Conservation (phyloP, 2,329 filamentous ascomycete genomes). For the Rhytidhysteron rufulum region DNA sequence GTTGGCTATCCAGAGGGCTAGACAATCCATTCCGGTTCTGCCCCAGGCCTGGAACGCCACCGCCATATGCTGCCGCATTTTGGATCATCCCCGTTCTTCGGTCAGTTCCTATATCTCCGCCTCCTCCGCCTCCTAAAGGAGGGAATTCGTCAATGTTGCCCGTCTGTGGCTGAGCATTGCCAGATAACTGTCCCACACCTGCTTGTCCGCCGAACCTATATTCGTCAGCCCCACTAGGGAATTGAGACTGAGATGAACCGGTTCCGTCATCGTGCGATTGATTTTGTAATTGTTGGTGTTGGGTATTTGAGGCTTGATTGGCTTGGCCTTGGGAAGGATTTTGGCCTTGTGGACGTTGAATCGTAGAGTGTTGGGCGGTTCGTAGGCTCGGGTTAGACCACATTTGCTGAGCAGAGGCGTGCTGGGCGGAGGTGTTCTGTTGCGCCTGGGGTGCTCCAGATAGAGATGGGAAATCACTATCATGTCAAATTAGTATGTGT, state of each 20-base stretch:
- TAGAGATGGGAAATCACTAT: slow-evolving; percentile 60
- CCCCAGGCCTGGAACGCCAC: slow-evolving; percentile 33
- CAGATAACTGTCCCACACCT: slow-evolving; percentile 50
- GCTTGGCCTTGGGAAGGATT: slow-evolving; percentile 26
- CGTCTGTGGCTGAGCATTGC: slow-evolving; percentile 50
- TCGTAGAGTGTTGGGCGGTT: slow-evolving; percentile 49
- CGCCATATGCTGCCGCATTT: slow-evolving; percentile 43
- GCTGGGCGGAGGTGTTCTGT: slow-evolving; percentile 51
- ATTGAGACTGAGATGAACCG: slow-evolving; percentile 43
- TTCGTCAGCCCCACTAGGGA: slow-evolving; percentile 50
- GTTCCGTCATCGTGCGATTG: slow-evolving; percentile 34
- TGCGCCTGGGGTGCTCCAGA: slow-evolving; percentile 55
- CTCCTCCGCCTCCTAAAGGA: slow-evolving; percentile 52
- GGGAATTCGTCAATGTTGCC: slow-evolving; percentile 60
- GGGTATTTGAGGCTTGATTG: slow-evolving; percentile 37
- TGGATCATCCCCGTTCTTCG: slow-evolving; percentile 50
- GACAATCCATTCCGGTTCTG: slow-evolving; percentile 43
- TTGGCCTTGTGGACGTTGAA: slow-evolving; percentile 49
- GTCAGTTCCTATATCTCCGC: slow-evolving; percentile 50
- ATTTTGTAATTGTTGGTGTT: slow-evolving; percentile 40
- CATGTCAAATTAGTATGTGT: no score
- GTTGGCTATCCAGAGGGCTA: slow-evolving; percentile 35
- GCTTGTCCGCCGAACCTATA: slow-evolving; percentile 56
- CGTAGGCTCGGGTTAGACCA: slow-evolving; percentile 57
- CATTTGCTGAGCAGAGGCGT: slow-evolving; percentile 49